Evolutionary conservation across 352 stramenopile genomes (phyloP), one percentile per base, ranked within the genome.

Genomic region (Pythium biforme): DNA sequence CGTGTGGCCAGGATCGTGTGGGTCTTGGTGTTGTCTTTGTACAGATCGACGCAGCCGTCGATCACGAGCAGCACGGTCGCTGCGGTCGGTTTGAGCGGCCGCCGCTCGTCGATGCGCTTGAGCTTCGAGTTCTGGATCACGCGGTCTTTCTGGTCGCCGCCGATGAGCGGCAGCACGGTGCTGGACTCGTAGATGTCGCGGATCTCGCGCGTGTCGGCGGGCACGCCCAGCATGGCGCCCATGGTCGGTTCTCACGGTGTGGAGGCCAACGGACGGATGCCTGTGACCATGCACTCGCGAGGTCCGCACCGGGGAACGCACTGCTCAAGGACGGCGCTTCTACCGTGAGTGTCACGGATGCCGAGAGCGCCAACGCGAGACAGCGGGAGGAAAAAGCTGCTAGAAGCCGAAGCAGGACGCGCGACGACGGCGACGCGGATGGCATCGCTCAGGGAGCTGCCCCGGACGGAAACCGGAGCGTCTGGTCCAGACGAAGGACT

Each of bases 131-230:
- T 55, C 12, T 61, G 61, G 26, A 86, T 72, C 20, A 89, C 74
- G n/a, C 71, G 65, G 37, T 89, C 71, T 29, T 68, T 69, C 19
- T 75, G 72, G 34, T 88, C 76, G 14, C 67, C 64, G 17, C 77
- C 77, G 40, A 90, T 84, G 34, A 90, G 69, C 34, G 85, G 76
- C 47, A 90, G 66, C 41, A 90, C 76, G 20, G 80, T 84, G 25
- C 77, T 87, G 8, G 62, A 65, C 19, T 89, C 77, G 48, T 85
- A 90, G 14, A 90, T 60, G 22, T 62, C 62, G 15, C 64, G 57
- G 59, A 89, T 64, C 59, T 87, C 75, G 25, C 70, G 59, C 22
- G 58, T 58, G 45, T 70, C 73, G 23, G 60, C 59, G 48, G 79
- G 72, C 19, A 66, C 79, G 43, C 78, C 66, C 46, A 82, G 83